Base-by-base conservation (phyloP, 116 monocot species). In the Iris pallida region DNA sequence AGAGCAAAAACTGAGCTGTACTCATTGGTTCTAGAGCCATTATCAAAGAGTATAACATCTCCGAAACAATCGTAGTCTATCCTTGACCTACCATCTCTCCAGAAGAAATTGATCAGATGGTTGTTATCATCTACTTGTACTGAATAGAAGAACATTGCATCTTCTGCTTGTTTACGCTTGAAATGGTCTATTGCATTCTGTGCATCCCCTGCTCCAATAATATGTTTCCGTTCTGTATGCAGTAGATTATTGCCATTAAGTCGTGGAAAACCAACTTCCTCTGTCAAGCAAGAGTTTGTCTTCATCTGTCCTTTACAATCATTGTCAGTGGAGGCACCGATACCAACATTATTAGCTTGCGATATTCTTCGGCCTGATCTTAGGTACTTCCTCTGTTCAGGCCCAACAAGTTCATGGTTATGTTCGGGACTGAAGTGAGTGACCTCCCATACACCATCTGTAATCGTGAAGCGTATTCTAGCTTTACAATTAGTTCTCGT, bases 21-120 rank as follows among this genome's bases (percentile, higher is more conserved):
- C 20, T 55, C 66, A 42, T 66, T 71, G 1, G 71, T 66, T 51
- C 59, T 16, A 47, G 69, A 56, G 42, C 63, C 74, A 43, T 58
- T 64, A 47, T 79, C 73, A 30, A 79, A 69, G 13, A 76, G 44
- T 1, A 75, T 61, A 19, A 75, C 80, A 63, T 80, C 80, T 40
- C 71, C 66, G 49, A 75, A 75, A 57, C 47, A 70, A 55, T 76
- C 70, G 46, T 64, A 70, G 42, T 76, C 76, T 7, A 70, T 42
- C 40, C 63, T 69, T 42, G 70, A 70, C 55, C 69, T 64, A 4
- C 76, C 76, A 70, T 76, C 76, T 30, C 76, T 64, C 76, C 76
- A 76, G 19, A 76, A 76, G 53, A 76, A 76, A 57, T 70, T 70
- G 4, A 18, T 47, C 47, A 70, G 18, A 12, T 47, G 64, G 57